A percentile compares a stretch with the other conserved stretches of the same genome.
These are phyloP conservation scores for Sisymbrium irio DNA, from an alignment of 345 rosid genomes.

Conservation along the genomic window DNA sequence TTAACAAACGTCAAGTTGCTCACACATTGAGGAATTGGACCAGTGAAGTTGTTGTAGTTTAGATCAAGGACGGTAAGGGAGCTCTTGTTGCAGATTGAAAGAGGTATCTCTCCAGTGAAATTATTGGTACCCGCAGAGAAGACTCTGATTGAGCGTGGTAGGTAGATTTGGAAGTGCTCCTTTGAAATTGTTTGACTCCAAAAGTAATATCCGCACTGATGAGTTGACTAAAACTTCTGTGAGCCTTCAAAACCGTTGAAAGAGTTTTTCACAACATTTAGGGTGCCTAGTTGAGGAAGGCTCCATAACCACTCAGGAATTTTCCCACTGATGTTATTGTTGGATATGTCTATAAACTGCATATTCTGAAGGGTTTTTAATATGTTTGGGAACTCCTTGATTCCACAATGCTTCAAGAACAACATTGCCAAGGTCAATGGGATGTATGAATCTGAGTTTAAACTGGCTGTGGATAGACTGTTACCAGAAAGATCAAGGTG, in stretches of 20 bases:
- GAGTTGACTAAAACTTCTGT: background rate
- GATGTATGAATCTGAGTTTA: background rate
- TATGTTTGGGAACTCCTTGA: slow-evolving; percentile 5
- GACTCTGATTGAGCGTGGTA: background rate
- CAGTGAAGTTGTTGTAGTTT: slow-evolving; percentile 10
- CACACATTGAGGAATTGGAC: slow-evolving; percentile 25
- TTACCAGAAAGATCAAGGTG: background rate
- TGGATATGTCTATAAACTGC: background rate
- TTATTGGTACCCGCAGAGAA: background rate
- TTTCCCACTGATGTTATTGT: background rate
- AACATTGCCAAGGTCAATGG: background rate
- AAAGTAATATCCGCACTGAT: background rate
- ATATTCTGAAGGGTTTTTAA: background rate
- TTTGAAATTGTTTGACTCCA: background rate
- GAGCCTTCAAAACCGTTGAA: slow-evolving; percentile 9
- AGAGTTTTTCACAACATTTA: background rate
- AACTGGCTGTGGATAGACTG: background rate
- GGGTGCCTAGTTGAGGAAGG: background rate
- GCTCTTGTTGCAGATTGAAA: background rate
- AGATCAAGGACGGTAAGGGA: background rate
- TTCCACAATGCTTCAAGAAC: background rate
- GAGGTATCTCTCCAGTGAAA: background rate
- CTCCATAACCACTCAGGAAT: slow-evolving; percentile 21
- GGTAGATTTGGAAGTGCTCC: slow-evolving; percentile 17
- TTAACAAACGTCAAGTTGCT: slow-evolving; percentile 18